A percentile compares a stretch with the other conserved stretches of the same genome.
phyloP scores from a whole-genome alignment of 2,329 filamentous ascomycete genomes.

The Sarocladiaceae sp. region DNA sequence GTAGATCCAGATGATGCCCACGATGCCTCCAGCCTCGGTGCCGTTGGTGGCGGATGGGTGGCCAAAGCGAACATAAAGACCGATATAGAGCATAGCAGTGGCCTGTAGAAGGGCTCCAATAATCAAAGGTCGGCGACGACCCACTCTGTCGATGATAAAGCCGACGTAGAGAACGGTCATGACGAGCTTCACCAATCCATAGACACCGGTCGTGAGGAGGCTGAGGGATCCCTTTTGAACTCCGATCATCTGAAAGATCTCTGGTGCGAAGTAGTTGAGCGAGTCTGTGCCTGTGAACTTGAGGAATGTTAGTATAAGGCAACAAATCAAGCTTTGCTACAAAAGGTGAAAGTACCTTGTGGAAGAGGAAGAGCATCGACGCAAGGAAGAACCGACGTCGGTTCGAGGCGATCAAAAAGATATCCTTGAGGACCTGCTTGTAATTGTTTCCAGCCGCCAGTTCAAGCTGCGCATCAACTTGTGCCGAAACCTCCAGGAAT shows the following conservation, averaged over 20 bases:
- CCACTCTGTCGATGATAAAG: slow-evolving; percentile 24
- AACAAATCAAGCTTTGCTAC: background rate
- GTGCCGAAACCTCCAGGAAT: slow-evolving; percentile 14
- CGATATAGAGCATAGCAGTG: slow-evolving; percentile 22
- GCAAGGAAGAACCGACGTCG: slow-evolving; percentile 27
- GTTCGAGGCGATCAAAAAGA: slow-evolving; percentile 17
- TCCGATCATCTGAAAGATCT: slow-evolving; percentile 35
- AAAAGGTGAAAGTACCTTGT: slow-evolving; percentile 21
- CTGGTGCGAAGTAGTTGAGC: slow-evolving; percentile 35
- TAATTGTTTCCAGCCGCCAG: slow-evolving; percentile 11
- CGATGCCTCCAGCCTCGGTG: slow-evolving; percentile 32
- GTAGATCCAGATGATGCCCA: slow-evolving; percentile 32
- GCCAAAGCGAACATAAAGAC: slow-evolving; percentile 29
- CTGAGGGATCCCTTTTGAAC: slow-evolving; percentile 24
- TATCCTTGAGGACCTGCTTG: slow-evolving; percentile 16
- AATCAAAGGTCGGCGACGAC: slow-evolving; percentile 21
- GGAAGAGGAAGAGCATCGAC: slow-evolving; percentile 32
- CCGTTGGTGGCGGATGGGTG: slow-evolving; percentile 24
- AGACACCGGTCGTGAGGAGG: slow-evolving; percentile 32
- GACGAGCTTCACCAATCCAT: slow-evolving; percentile 21
- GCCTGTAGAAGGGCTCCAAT: slow-evolving; percentile 20
- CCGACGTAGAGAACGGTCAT: slow-evolving; percentile 22
- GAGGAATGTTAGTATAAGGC: too few relatives aligned
- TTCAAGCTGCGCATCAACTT: slow-evolving; percentile 15
- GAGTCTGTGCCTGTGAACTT: slow-evolving; percentile 33